Evolutionary conservation across 139 green algal species (phyloP).

Genomic region (Yamagishiella unicocca): DNA sequence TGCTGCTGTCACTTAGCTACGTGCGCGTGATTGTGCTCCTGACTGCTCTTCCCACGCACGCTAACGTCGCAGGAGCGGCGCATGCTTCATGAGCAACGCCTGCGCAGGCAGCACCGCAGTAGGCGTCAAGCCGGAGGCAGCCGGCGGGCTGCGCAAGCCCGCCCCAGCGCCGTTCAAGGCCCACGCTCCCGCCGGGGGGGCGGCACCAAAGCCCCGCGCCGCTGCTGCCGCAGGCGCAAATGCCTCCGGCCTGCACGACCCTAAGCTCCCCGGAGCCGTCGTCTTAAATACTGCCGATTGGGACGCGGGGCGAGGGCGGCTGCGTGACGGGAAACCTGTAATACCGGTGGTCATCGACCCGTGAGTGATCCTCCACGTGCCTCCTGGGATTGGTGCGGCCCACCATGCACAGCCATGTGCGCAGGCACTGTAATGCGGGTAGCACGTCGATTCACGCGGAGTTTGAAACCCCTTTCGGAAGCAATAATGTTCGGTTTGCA

Average conservation of each 20-base stretch:
- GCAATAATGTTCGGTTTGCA: too few relatives aligned
- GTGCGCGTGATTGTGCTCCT: too few relatives aligned
- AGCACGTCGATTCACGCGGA: too few relatives aligned
- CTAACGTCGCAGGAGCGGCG: slow-evolving; percentile 21
- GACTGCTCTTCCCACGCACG: too few relatives aligned
- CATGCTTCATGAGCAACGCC: slow-evolving; percentile 57
- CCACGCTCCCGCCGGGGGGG: not conserved
- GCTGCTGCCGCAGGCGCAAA: not conserved
- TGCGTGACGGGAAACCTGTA: slow-evolving; percentile 35
- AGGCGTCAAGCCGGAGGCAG: not conserved
- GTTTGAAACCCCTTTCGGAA: too few relatives aligned
- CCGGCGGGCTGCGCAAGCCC: not conserved
- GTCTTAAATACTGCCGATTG: slow-evolving; percentile 78
- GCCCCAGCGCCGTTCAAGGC: not conserved
- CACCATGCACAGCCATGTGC: too few relatives aligned
- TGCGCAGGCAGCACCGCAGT: not conserved
- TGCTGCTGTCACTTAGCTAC: too few relatives aligned
- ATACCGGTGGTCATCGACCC: slow-evolving; percentile 79
- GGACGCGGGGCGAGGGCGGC: slow-evolving; percentile 52
- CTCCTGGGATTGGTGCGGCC: too few relatives aligned
- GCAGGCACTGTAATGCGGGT: too few relatives aligned
- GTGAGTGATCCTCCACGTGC: too few relatives aligned
- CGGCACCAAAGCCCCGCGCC: not conserved
- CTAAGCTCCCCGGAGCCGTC: slow-evolving; percentile 60
- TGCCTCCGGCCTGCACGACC: slow-evolving; percentile 66